A percentile compares a stretch with the other conserved stretches of the same genome.
phyloP scores from a whole-genome alignment of 176 grass and related monocot species.

The Triticum turgidum region DNA sequence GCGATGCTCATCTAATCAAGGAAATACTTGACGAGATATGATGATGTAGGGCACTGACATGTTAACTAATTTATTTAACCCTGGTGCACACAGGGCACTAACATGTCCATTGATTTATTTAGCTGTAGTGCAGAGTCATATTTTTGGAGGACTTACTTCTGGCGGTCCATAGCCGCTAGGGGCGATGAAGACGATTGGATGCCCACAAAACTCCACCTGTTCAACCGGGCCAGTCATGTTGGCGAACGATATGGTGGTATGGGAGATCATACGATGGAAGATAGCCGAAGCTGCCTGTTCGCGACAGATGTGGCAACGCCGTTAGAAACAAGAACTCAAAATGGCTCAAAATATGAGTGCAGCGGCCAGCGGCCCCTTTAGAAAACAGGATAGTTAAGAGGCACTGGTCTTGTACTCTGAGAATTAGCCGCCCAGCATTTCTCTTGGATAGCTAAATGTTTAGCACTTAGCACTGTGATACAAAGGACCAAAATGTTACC shows the following conservation, averaged over 20 bases:
- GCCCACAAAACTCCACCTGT: constrained; percentile 63
- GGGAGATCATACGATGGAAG: constrained; percentile 51
- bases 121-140: no score
- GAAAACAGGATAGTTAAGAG: background rate
- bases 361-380: background rate
- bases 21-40: background rate
- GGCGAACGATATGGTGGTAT: constrained; percentile 81
- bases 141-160: no score
- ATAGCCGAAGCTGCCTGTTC: constrained; percentile 47
- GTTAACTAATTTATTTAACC: background rate
- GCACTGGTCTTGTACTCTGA: background rate
- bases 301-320: constrained; percentile 18
- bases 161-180: constrained; percentile 55
- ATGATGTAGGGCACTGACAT: background rate
- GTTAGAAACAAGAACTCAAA: background rate
- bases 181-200: constrained; percentile 72
- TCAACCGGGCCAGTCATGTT: constrained; percentile 76
- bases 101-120: background rate
- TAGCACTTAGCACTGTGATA: background rate
- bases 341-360: background rate
- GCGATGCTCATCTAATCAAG: background rate
- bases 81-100: constrained; percentile 36
- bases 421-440: no score
- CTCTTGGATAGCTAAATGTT: constrained; percentile 14
- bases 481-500: constrained; percentile 15